phyloP scores from a whole-genome alignment of 1,284 basidiomycete genomes.

The Mycosarcoma maydis region DNA sequence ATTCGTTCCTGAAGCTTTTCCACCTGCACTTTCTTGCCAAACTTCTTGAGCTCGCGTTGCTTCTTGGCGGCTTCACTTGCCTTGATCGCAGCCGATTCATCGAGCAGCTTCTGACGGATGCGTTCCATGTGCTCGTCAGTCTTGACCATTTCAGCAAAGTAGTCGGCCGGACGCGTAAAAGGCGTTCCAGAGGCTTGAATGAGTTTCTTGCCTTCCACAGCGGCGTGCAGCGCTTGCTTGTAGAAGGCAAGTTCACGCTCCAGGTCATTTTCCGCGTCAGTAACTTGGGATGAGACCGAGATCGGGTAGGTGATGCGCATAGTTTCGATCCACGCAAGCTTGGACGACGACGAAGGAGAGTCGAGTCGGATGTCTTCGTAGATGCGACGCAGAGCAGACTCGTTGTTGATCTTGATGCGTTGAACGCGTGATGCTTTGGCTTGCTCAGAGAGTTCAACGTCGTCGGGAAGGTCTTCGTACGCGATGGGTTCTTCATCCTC shows the following conservation, averaged over 20 bases:
- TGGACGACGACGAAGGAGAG: constrained; percentile 32
- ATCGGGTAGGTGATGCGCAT: constrained; percentile 56
- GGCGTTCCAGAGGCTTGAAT: constrained; percentile 80
- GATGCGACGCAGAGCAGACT: constrained; percentile 54
- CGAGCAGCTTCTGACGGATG: constrained; percentile 87
- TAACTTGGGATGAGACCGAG: constrained; percentile 71
- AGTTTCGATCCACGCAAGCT: constrained; percentile 64
- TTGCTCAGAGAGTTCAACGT: constrained; percentile 46
- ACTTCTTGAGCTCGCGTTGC: constrained; percentile 95
- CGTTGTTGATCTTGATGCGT: constrained; percentile 63
- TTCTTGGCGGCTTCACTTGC: constrained; percentile 89
- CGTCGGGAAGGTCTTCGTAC: constrained; percentile 57
- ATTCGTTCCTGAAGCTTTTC: constrained; percentile 85
- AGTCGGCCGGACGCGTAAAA: constrained; percentile 92
- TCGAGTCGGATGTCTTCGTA: constrained; percentile 57
- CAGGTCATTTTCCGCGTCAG: constrained; percentile 79
- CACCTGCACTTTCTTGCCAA: constrained; percentile 93
- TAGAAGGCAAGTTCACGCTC: constrained; percentile 97
- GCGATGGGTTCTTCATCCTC: constrained; percentile 34
- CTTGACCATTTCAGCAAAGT: constrained; percentile 99
- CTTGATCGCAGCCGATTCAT: constrained; percentile 89
- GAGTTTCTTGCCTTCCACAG: constrained; percentile 78
- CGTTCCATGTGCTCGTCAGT: constrained; percentile 97
- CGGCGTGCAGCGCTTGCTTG: constrained; percentile 89
- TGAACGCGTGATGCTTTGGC: constrained; percentile 52